Evolutionary conservation across 306 rosid species (phyloP), one percentile per base, ranked within the genome.

Genomic region (Lupinus albus): DNA sequence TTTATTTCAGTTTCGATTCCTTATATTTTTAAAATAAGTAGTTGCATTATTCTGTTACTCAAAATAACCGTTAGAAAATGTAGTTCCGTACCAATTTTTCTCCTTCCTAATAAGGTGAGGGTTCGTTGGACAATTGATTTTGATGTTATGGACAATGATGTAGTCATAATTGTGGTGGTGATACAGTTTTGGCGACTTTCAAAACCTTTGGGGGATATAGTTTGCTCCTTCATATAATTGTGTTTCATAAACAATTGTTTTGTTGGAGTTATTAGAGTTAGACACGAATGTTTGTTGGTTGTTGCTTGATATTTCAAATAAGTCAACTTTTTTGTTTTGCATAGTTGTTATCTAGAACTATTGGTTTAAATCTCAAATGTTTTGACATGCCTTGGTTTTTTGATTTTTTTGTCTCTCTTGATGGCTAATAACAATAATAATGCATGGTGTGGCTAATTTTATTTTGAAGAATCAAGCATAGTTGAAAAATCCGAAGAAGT

Each of bases 391-490:
- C 30, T 58, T 71, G 39, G 16, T 8, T 72, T 72, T n/a, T 51
- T 41, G 71, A 16, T 48, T 53, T n/a, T n/a, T n/a, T n/a, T n/a
- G n/a, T n/a, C n/a, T 33, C 20, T 57, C 30, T 59, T 64, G 18
- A 64, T 70, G 67, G 75, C 82, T 81, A 28, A 85, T 71, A n/a
- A n/a, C 15, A 5, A 67, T 48, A n/a, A 12, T n/a, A 8, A 10
- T 10, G 10, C 45, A 5, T 38, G 32, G 28, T 25, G 57, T 70
- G 61, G 6, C 12, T 56, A 59, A 10, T 80, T 51, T 64, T 21
- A 8, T 71, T 62, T 30, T 88, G 82, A 67, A 94, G 99, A 84
- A 74, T 85, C 83, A 46, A 67, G 78, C 10, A 76, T 85, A 42
- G 83, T 59, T 36, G 89, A 85, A 39, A 94, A 83, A 68, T 76